A percentile compares a stretch with the other conserved stretches of the same genome.
These are phyloP conservation scores for Avena eriantha DNA, from an alignment of 176 grass and related monocot genomes.

Conservation along the genomic window DNA sequence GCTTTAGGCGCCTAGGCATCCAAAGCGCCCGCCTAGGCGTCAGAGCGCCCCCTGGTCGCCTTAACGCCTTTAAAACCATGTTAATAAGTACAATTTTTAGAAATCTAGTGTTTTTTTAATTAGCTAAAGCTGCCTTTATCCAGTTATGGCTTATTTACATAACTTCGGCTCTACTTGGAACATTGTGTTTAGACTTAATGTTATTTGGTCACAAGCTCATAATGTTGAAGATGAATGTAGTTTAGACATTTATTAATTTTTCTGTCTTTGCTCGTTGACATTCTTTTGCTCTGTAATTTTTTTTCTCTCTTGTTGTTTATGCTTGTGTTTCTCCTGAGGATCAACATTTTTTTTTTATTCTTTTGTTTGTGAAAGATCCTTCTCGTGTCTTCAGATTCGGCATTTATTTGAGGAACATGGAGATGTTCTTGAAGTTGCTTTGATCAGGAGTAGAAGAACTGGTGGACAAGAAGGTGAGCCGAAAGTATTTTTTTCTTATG, in stretches of 20 bases:
- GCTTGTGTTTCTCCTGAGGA: neutral
- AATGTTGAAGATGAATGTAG: constrained; percentile 19
- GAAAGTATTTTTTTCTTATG: constrained; percentile 45
- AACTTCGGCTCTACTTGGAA: neutral
- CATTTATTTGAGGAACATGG: constrained; percentile 98
- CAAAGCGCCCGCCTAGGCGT: too few species aligned
- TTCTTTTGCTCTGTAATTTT: constrained; percentile 13
- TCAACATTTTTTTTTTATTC: constrained; percentile 5
- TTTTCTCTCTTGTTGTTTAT: constrained; percentile 2
- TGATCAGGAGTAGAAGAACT: constrained; percentile 95
- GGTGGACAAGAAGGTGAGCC: constrained; percentile 93
- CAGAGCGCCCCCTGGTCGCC: too few species aligned
- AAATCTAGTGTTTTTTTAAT: neutral
- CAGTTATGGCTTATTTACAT: neutral
- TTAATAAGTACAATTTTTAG: neutral
- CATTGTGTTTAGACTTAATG: neutral
- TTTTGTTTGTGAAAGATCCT: constrained; percentile 27
- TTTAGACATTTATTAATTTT: neutral
- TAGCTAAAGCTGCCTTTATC: constrained; percentile 26
- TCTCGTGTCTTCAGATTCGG: constrained; percentile 60
- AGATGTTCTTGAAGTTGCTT: constrained; percentile 95
- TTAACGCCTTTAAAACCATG: too few species aligned
- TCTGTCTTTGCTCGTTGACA: neutral
- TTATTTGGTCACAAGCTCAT: constrained; percentile 21
- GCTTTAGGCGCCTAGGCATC: too few species aligned